Base-by-base conservation (phyloP, 495 filamentous ascomycete genomes). In the Podospora comata region DNA sequence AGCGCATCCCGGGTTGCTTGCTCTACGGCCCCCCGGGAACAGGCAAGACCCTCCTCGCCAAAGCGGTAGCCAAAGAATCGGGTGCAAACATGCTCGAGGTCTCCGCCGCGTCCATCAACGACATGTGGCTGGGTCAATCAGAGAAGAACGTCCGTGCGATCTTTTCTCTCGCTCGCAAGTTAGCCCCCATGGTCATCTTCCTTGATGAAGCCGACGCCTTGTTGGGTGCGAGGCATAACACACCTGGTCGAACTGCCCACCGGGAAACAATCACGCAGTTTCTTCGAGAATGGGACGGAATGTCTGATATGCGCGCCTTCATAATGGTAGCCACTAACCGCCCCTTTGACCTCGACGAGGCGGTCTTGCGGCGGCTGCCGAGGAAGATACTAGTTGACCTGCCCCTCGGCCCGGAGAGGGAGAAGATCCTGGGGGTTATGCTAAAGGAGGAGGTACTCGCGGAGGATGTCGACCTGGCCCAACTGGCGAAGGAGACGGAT, bases 311-410 rank as follows among this genome's bases (percentile, higher is more conserved):
- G 60, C 90, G 90, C 6, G 92, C 94, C 2, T 98, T 99, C 78
- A 96, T 99, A 76, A 97, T 99, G 96, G 93, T 98, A 0, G 95
- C 95, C n/a, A 97, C 93, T 15, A 98, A 98, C 75, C 83, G 94
- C 16, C 94, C 94, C 0, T 97, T 97, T 67, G 94, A 98, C 73
- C 86, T 99, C 1, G 95, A 99, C 73, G 95, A 99, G 72, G 95
- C 95, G 2, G 92, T 97, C 23, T 87, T 99, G 23, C 85, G 95
- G 1, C 85, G 90, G 32, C 85, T 99, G 23, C 96, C 95, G 6
- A 82, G 95, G 26, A 85, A 92, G 65, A 82, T 99, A 16, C 83
- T 98, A 0, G 89, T 99, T 56, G 95, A 99, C 75, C 83, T 99
- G 5, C 95, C 95, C 0, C 86, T 88, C 0, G 85, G 89, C 70